Base-by-base conservation (phyloP, 495 filamentous ascomycete genomes). In the Penicillium goetzii region DNA sequence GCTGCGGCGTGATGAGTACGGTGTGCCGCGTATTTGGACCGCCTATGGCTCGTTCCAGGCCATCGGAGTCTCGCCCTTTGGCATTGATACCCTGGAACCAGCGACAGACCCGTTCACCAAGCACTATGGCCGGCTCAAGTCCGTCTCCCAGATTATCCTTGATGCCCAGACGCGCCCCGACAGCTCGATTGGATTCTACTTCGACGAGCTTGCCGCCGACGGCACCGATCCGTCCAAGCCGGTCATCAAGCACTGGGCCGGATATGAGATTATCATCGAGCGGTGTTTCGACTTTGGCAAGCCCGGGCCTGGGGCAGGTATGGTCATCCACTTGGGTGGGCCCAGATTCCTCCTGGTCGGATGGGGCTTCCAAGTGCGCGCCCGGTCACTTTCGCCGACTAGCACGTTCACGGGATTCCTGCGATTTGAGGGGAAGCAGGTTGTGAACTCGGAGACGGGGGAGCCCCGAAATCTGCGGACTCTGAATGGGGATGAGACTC, bases 401-500 rank as follows among this genome's bases (percentile, higher is more conserved):
- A 60, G 73, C n/a, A 72, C 64, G 4, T 83, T 79, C 56, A 82
- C 77, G 5, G 80, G 81, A 4, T 78, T 83, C 40, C 60, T 82
- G 54, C 64, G 70, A 7, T 79, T 78, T 56, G 62, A 66, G 49
- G 81, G 84, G 71, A 80, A 80, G 67, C 62, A 60, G 2, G 75
- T 78, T 0, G 60, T 60, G 3, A 63, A 76, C 54, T 38, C 72
- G n/a, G 72, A 74, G 52, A 75, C 65, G 0, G 80, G 79, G 9
- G 68, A 75, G 33, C 34, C 83, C 54, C 57, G 61, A 19, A 78
- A 74, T 0, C 52, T 74, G 63, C 71, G 79, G n/a, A 61, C 64
- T 34, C 59, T 83, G 36, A 81, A 82, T 63, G 80, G 83, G 0
- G 82, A 83, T 66, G 81, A 86, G 77, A 83, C 80, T 3, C 56